Percentiles rank a stretch among this genome's conserved stretches.
Conservation (phyloP, 2,329 filamentous ascomycete species). For the Raffaelea arxii region DNA sequence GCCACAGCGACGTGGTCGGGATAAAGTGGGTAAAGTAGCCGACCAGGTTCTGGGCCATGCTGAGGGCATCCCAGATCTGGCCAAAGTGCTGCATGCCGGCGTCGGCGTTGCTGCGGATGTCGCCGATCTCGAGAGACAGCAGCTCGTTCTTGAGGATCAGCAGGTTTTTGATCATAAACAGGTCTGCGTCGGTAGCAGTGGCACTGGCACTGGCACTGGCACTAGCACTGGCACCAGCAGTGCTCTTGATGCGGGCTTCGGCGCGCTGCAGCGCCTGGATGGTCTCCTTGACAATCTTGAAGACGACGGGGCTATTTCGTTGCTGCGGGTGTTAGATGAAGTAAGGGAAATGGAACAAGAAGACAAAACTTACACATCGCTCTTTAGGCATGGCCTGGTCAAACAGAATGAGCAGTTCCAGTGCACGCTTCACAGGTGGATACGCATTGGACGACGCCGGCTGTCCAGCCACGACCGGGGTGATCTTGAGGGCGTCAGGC, state of each 20-base stretch:
- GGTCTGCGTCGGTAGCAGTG: constrained; percentile 70
- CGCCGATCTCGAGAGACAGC: constrained; percentile 86
- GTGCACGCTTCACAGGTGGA: constrained; percentile 46
- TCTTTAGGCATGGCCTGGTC: constrained; percentile 57
- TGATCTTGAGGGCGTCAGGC: constrained; percentile 40
- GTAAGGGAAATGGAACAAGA: not conserved
- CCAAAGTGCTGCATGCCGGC: constrained; percentile 51
- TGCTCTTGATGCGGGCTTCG: constrained; percentile 57
- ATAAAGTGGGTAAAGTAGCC: constrained; percentile 50
- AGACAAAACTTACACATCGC: constrained; percentile 39
- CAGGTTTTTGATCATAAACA: constrained; percentile 92
- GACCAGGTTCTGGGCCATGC: constrained; percentile 41
- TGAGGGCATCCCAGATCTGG: constrained; percentile 56
- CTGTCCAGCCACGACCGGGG: constrained; percentile 33
- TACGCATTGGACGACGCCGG: constrained; percentile 47
- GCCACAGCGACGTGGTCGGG: constrained; percentile 44
- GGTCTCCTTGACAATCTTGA: constrained; percentile 77
- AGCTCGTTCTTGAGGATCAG: constrained; percentile 94
- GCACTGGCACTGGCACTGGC: no score
- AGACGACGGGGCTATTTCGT: constrained; percentile 46
- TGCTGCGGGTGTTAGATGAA: constrained; percentile 21
- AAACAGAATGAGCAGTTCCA: constrained; percentile 51
- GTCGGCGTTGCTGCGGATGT: constrained; percentile 36
- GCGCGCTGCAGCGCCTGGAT: constrained; percentile 74
- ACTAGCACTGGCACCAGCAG: no score